These are phyloP conservation scores for Candida labiduridarum DNA, from an alignment of 1,139 yeast genomes.

Conservation along the genomic window DNA sequence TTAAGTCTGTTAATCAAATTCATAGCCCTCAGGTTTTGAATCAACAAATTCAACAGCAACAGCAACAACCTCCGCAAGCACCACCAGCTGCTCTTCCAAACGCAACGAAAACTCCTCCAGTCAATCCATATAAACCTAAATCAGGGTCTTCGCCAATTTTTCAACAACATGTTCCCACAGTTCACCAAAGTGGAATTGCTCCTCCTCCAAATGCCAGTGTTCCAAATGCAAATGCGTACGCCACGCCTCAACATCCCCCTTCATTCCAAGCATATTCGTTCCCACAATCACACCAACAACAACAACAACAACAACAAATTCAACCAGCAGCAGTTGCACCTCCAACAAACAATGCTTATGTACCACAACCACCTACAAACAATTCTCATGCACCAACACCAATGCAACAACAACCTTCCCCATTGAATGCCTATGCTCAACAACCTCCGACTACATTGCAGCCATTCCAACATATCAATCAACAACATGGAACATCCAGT, in stretches of 20 bases:
- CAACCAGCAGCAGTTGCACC: background rate
- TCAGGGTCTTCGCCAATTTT: constrained; percentile 17
- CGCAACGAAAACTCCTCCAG: constrained; percentile 18
- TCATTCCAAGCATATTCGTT: constrained; percentile 5
- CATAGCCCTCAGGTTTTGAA: constrained; percentile 11
- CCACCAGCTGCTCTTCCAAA: constrained; percentile 13
- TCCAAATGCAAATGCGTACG: constrained; percentile 7
- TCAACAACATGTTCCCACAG: constrained; percentile 16
- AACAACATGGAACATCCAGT: constrained; percentile 5
- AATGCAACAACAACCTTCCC: constrained; percentile 7
- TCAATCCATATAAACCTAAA: constrained; percentile 20
- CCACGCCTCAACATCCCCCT: constrained; percentile 10
- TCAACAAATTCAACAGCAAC: constrained; percentile 5
- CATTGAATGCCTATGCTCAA: background rate
- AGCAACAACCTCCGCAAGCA: constrained; percentile 7
- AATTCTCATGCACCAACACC: background rate
- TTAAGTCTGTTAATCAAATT: constrained; percentile 16
- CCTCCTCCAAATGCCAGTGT: constrained; percentile 22
- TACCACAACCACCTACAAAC: constrained; percentile 3
- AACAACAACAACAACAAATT: constrained; percentile 7
- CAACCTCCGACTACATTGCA: constrained; percentile 14
- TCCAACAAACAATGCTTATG: constrained; percentile 7
- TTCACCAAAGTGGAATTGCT: constrained; percentile 15
- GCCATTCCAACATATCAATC: constrained; percentile 9
- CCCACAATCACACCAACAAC: constrained; percentile 8